These are phyloP conservation scores for Trichophyton rubrum DNA, from an alignment of 2,329 filamentous ascomycete species.

Conservation along the genomic window DNA sequence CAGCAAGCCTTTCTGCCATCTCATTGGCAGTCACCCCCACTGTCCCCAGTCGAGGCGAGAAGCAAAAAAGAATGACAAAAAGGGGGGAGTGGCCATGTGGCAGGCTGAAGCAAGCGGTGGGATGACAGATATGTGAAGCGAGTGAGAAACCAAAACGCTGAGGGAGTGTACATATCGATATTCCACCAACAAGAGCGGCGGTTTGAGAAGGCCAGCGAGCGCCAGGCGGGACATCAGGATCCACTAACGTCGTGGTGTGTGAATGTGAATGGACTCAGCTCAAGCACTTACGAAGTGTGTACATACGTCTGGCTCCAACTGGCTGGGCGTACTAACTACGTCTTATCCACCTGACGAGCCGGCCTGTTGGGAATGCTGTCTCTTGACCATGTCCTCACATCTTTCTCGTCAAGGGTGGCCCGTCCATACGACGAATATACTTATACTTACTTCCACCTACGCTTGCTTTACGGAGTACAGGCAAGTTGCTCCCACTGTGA, in stretches of 20 bases:
- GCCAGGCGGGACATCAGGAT: neutral
- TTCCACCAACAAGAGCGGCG: neutral
- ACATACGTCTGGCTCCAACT: neutral
- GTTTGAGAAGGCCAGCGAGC: neutral
- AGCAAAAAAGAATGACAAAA: neutral
- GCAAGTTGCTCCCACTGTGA: neutral
- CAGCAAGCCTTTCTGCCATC: neutral
- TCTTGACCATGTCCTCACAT: neutral
- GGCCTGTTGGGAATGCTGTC: neutral
- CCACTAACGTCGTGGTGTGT: neutral
- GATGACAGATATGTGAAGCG: neutral
- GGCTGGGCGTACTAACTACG: neutral
- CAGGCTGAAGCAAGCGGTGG: neutral
- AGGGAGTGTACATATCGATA: neutral
- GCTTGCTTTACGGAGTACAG: neutral
- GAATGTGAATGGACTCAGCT: neutral
- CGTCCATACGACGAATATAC: neutral
- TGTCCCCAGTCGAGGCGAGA: constrained; percentile 1
- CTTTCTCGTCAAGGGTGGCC: neutral
- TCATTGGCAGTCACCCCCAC: neutral
- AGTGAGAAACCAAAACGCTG: neutral
- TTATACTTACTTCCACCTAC: neutral
- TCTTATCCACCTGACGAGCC: constrained; percentile 2
- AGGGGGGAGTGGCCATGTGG: constrained; percentile 1
- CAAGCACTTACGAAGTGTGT: neutral